Conservation (phyloP, 768 basidiomycete species). For the Suillus fuscotomentosus region DNA sequence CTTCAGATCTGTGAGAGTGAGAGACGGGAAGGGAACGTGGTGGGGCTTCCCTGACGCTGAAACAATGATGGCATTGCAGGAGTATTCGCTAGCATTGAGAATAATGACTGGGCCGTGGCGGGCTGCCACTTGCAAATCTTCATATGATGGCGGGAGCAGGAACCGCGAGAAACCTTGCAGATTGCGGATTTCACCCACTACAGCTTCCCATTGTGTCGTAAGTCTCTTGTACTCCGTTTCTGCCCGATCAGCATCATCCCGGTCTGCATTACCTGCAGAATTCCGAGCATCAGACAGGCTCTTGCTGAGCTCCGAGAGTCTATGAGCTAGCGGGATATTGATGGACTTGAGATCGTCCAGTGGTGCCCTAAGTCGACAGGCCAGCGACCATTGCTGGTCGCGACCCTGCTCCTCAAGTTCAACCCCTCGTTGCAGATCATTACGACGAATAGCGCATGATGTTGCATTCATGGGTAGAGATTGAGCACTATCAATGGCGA, state of each 20-base stretch:
- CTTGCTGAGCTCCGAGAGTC: constrained; percentile 10
- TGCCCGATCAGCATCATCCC: not conserved
- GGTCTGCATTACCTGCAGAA: not conserved
- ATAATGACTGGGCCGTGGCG: constrained; percentile 18
- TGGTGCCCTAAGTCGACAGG: constrained; percentile 23
- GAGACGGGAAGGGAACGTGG: not conserved
- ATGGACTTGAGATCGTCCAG: constrained; percentile 18
- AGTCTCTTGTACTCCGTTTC: constrained; percentile 9
- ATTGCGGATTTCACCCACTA: constrained; percentile 8
- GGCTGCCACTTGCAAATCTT: constrained; percentile 14
- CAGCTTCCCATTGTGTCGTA: constrained; percentile 4
- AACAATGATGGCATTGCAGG: constrained; percentile 16
- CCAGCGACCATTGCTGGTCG: constrained; percentile 25
- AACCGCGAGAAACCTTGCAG: constrained; percentile 16
- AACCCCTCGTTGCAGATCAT: constrained; percentile 14
- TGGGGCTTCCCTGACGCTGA: not conserved
- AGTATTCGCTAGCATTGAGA: constrained; percentile 13
- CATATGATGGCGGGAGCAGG: constrained; percentile 13
- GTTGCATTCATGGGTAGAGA: constrained; percentile 5
- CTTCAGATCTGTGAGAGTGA: not conserved
- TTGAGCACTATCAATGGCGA: not conserved
- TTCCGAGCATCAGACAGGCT: not conserved
- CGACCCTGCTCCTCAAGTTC: constrained; percentile 31
- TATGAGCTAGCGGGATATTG: constrained; percentile 6
- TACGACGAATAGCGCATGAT: constrained; percentile 16